Evolutionary conservation across 2,329 filamentous ascomycete genomes (phyloP).

Genomic region (Neodidymelliopsis sp.): DNA sequence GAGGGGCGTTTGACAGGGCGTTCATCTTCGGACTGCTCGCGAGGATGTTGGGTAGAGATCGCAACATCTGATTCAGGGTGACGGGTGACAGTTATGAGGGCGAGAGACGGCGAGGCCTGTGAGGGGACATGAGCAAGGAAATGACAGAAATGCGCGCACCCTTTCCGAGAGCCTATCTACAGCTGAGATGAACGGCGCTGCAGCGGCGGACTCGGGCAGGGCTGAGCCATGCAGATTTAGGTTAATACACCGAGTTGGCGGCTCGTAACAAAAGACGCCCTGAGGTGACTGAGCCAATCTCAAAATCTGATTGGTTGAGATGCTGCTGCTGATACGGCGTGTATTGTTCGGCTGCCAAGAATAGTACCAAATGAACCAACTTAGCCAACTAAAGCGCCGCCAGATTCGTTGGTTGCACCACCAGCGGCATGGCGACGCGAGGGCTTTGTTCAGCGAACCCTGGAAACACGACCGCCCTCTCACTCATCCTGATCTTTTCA

Average conservation of each 20-base stretch:
- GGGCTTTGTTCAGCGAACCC: conserved; percentile 5
- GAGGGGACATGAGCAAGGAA: conserved; percentile 17
- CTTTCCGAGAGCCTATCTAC: conserved; percentile 16
- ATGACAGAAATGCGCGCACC: conserved; percentile 12
- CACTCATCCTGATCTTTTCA: too few relatives aligned
- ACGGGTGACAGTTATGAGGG: conserved; percentile 6
- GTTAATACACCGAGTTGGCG: conserved; percentile 10
- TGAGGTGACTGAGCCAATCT: conserved; percentile 3
- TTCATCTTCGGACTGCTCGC: conserved; percentile 11
- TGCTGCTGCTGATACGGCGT: not conserved
- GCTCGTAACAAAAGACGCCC: not conserved
- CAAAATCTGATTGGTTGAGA: not conserved
- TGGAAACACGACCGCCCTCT: not conserved
- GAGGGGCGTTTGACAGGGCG: conserved; percentile 9
- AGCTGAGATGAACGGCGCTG: conserved; percentile 11
- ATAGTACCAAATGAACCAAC: conserved; percentile 5
- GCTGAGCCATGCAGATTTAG: conserved; percentile 12
- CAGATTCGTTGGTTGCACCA: not conserved
- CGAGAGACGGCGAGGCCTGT: not conserved
- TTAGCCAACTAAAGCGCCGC: conserved; percentile 6
- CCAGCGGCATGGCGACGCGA: conserved; percentile 9
- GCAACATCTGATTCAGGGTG: conserved; percentile 6
- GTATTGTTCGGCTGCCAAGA: not conserved
- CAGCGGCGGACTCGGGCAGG: conserved; percentile 6
- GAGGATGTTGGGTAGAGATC: conserved; percentile 7